Percentiles rank a stretch among this genome's conserved stretches.
Evolutionary conservation across 352 stramenopile genomes (phyloP).

Genomic region (Elongisporangium anandrum): DNA sequence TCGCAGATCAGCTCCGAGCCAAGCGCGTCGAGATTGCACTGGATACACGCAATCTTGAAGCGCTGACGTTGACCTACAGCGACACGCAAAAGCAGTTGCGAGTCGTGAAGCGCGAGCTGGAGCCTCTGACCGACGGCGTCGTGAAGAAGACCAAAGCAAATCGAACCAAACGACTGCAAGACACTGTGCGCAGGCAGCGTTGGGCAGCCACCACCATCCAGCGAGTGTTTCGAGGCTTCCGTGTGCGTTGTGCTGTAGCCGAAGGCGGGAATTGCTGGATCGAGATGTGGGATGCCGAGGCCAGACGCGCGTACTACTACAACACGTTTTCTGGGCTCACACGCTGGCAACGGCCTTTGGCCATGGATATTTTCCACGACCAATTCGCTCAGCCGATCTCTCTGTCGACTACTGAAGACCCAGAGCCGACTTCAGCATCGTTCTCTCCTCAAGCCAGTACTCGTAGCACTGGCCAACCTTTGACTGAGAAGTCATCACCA

Average conservation of each 20-base stretch:
- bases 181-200: slow-evolving; percentile 62
- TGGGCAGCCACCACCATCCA: slow-evolving; percentile 75
- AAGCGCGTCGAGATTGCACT: slow-evolving; percentile 66
- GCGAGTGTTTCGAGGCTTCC: slow-evolving; percentile 70
- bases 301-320: slow-evolving; percentile 59
- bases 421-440: no score
- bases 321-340: slow-evolving; percentile 75
- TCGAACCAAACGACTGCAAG: slow-evolving; percentile 58
- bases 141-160: slow-evolving; percentile 72
- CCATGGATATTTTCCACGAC: slow-evolving; percentile 76
- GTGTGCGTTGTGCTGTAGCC: slow-evolving; percentile 54
- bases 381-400: slow-evolving; percentile 35
- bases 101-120: slow-evolving; percentile 65
- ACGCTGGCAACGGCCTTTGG: slow-evolving; percentile 53
- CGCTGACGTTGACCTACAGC: slow-evolving; percentile 44
- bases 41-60: slow-evolving; percentile 46
- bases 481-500: neutral
- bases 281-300: slow-evolving; percentile 28
- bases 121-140: slow-evolving; percentile 83
- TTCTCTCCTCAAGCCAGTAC: neutral
- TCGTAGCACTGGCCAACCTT: neutral
- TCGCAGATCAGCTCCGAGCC: slow-evolving; percentile 78
- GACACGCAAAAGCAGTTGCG: slow-evolving; percentile 72
- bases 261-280: slow-evolving; percentile 83
- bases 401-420: neutral